Percentiles rank a stretch among this genome's conserved stretches.
These are phyloP conservation scores for Elongisporangium senticosum DNA, from an alignment of 352 stramenopile genomes.

Conservation along the genomic window DNA sequence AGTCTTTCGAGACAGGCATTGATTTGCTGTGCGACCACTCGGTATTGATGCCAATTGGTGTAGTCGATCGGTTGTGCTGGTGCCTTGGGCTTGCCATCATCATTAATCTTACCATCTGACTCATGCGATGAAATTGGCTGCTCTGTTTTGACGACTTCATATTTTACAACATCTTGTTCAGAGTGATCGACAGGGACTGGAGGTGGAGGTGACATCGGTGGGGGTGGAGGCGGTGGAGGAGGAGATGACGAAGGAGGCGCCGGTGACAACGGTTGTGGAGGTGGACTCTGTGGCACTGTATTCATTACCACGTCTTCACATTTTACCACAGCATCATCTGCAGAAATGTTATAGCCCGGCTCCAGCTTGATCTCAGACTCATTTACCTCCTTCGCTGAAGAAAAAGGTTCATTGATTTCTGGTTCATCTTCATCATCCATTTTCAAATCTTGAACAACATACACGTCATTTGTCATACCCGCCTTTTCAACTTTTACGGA, in stretches of 20 bases:
- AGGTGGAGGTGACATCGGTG: slow-evolving; percentile 19
- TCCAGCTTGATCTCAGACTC: not conserved
- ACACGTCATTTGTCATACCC: slow-evolving; percentile 7
- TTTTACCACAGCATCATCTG: not conserved
- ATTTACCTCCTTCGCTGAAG: not conserved
- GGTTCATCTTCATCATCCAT: slow-evolving; percentile 4
- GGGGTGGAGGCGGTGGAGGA: slow-evolving; percentile 15
- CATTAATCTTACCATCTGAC: not conserved
- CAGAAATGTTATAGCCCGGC: not conserved
- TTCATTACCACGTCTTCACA: not conserved
- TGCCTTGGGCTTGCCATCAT: not conserved
- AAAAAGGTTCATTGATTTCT: slow-evolving; percentile 32
- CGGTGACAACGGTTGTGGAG: slow-evolving; percentile 43
- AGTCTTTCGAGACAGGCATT: slow-evolving; percentile 76
- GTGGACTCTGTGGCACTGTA: slow-evolving; percentile 8
- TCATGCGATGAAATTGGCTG: not conserved
- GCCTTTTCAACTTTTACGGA: slow-evolving; percentile 3
- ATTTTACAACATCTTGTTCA: not conserved
- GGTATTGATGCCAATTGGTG: slow-evolving; percentile 62
- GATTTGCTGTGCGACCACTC: slow-evolving; percentile 64
- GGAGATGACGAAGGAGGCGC: slow-evolving; percentile 31
- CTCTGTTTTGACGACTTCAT: not conserved
- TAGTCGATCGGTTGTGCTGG: slow-evolving; percentile 51
- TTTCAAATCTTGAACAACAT: slow-evolving; percentile 1
- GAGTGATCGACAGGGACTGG: slow-evolving; percentile 4